Evolutionary conservation across 2,329 filamentous ascomycete genomes (phyloP).

Genomic region (Tolypocladium nubicola): DNA sequence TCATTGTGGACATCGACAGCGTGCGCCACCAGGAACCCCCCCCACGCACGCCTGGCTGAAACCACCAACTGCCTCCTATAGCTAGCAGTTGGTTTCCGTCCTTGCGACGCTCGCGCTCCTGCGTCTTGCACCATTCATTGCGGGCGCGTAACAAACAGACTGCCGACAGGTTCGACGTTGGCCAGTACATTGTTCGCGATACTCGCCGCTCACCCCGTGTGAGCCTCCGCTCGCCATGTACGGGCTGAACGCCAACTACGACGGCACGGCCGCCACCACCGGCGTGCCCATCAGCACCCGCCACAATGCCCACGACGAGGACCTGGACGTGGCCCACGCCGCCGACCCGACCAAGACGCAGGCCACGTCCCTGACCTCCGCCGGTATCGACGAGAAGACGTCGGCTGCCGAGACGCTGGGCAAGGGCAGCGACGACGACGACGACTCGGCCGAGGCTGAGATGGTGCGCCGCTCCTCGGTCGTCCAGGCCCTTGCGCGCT

Average conservation of each 20-base stretch:
- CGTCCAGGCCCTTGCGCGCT: conserved; percentile 45
- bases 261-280: conserved; percentile 32
- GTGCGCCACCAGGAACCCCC: not conserved
- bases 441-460: conserved; percentile 22
- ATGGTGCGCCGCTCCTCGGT: conserved; percentile 39
- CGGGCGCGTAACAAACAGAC: not conserved
- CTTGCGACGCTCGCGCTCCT: not conserved
- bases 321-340: conserved; percentile 11
- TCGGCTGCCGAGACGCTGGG: conserved; percentile 17
- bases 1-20: not conserved
- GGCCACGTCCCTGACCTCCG: conserved; percentile 25
- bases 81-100: not conserved
- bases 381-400: conserved; percentile 17
- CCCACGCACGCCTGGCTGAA: not conserved
- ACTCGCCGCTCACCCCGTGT: not conserved
- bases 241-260: conserved; percentile 31
- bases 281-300: conserved; percentile 24
- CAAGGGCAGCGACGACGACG: conserved; percentile 16
- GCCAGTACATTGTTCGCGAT: not conserved
- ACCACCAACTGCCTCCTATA: not conserved
- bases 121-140: not conserved
- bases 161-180: not conserved
- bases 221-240: conserved; percentile 7
- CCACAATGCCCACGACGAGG: conserved; percentile 13
- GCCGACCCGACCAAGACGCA: conserved; percentile 22